Conservation (phyloP, 768 basidiomycete genomes). For the Boletus rubescentipes region DNA sequence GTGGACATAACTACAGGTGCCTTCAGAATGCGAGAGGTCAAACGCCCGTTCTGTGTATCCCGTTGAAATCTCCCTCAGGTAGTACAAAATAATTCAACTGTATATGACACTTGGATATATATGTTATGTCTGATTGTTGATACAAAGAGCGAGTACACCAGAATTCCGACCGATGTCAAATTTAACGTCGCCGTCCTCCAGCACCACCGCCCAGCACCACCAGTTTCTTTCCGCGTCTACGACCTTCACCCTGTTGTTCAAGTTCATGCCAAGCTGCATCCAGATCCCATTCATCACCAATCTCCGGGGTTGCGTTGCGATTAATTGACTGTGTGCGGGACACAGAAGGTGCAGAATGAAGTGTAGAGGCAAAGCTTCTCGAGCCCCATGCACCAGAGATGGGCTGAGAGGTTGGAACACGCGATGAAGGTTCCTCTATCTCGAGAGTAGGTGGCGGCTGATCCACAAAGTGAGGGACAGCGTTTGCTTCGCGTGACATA, state of each 20-base stretch:
- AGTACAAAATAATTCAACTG: neutral
- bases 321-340: slow-evolving; percentile 43
- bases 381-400: slow-evolving; percentile 70
- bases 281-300: slow-evolving; percentile 71
- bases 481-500: slow-evolving; percentile 21
- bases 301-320: slow-evolving; percentile 27
- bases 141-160: slow-evolving; percentile 13
- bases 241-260: slow-evolving; percentile 55
- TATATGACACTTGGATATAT: neutral
- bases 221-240: slow-evolving; percentile 60
- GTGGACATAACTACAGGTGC: too few relatives aligned
- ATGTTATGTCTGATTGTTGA: slow-evolving; percentile 6
- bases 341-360: slow-evolving; percentile 51
- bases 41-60: neutral
- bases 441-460: slow-evolving; percentile 10
- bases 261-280: slow-evolving; percentile 82
- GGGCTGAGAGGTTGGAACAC: slow-evolving; percentile 10
- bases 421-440: slow-evolving; percentile 12
- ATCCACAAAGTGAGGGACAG: slow-evolving; percentile 3
- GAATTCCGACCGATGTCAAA: neutral
- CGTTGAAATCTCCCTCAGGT: neutral
- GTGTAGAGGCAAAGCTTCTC: slow-evolving; percentile 78
- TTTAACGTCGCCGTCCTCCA: slow-evolving; percentile 47
- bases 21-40: neutral
- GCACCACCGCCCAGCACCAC: slow-evolving; percentile 72